A percentile compares a stretch with the other conserved stretches of the same genome.
Conservation (phyloP, 768 basidiomycete species). For the Lentinula boryana region DNA sequence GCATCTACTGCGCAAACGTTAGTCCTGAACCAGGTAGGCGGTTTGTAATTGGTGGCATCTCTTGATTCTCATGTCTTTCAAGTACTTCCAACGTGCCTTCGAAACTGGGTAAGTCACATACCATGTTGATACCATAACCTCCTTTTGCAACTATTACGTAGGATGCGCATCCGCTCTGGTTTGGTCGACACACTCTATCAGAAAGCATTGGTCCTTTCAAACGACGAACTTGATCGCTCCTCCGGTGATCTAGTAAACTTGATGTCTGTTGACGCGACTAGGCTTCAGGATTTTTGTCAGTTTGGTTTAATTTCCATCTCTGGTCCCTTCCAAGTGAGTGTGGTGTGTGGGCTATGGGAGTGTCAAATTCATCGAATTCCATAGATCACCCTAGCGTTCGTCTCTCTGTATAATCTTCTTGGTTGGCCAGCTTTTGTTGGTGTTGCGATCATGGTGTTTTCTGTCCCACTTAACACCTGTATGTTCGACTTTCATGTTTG, state of each 20-base stretch:
- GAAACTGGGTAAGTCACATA: slow-evolving; percentile 48
- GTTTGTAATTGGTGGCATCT: neutral
- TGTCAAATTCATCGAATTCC: neutral
- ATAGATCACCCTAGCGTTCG: slow-evolving; percentile 75
- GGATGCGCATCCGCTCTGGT: slow-evolving; percentile 92
- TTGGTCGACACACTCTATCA: slow-evolving; percentile 81
- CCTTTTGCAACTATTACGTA: slow-evolving; percentile 10
- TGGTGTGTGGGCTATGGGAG: neutral
- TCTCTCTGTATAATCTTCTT: slow-evolving; percentile 84
- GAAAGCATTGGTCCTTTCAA: slow-evolving; percentile 82
- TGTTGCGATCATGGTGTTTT: slow-evolving; percentile 82
- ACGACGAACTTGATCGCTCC: slow-evolving; percentile 74
- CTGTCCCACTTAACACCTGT: slow-evolving; percentile 69
- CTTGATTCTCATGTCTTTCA: slow-evolving; percentile 1
- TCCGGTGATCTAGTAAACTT: slow-evolving; percentile 93
- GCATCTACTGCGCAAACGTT: slow-evolving; percentile 76
- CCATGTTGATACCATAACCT: neutral
- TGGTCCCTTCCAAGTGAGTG: slow-evolving; percentile 43
- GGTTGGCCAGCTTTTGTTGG: slow-evolving; percentile 92
- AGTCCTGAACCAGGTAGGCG: slow-evolving; percentile 67
- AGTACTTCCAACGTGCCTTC: slow-evolving; percentile 85
- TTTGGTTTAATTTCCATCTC: slow-evolving; percentile 83
- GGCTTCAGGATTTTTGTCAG: slow-evolving; percentile 75
- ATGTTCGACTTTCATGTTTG: slow-evolving; percentile 7
- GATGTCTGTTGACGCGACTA: slow-evolving; percentile 82